phyloP scores from a whole-genome alignment of 257 asterid species.

The Jacaranda copaia region DNA sequence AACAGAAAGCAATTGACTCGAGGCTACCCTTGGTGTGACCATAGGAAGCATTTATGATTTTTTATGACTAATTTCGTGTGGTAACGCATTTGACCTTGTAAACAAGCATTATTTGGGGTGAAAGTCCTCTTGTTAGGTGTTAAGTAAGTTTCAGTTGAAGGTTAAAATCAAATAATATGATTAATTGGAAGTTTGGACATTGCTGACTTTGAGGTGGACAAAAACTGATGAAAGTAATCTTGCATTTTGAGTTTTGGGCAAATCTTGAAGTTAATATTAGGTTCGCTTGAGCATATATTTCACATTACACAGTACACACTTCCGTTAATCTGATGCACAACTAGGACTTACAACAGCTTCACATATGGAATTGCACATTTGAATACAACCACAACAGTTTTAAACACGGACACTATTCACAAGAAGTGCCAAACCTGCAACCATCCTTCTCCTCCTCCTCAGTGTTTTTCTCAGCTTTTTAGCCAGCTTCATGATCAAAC shows the following conservation, averaged over 20 bases:
- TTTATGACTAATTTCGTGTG: too few species aligned
- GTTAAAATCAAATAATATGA: neutral
- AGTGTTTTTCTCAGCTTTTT: neutral
- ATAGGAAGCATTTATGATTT: too few species aligned
- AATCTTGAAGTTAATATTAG: too few species aligned
- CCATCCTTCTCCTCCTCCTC: neutral
- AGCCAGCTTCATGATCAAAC: constrained; percentile 25
- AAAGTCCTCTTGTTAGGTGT: neutral
- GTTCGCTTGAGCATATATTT: too few species aligned
- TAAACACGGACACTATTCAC: neutral
- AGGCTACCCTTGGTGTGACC: too few species aligned
- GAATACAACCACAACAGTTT: neutral
- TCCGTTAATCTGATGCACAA: neutral
- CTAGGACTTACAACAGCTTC: neutral
- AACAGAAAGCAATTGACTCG: too few species aligned
- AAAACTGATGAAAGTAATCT: too few species aligned
- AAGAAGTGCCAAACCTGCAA: neutral
- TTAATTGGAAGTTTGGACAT: neutral
- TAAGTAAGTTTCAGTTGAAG: neutral
- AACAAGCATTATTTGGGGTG: neutral
- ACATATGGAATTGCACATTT: neutral
- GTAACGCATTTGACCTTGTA: too few species aligned
- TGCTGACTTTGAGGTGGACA: neutral
- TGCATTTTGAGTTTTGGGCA: too few species aligned
- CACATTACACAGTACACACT: neutral